Percentiles rank a stretch among this genome's conserved stretches.
Evolutionary conservation across 2,329 filamentous ascomycete genomes (phyloP).

Genomic region (Colletotrichum agaves): DNA sequence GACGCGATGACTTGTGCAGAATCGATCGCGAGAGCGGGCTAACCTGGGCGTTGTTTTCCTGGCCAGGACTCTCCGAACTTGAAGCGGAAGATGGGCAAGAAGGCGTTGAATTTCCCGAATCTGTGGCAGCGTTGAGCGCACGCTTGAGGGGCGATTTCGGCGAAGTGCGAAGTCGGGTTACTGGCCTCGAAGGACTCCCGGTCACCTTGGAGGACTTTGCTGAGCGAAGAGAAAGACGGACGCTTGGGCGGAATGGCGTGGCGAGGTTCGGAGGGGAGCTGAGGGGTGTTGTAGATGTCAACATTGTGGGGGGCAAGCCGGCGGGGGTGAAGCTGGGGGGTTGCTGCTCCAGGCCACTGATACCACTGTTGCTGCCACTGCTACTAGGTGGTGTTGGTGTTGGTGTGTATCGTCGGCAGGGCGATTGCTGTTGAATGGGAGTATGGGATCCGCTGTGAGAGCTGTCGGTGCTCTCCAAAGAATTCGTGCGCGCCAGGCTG

Average conservation of each 20-base stretch:
- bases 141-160: slow-evolving; percentile 86
- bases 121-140: slow-evolving; percentile 75
- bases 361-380: slow-evolving; percentile 47
- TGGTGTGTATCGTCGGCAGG: slow-evolving; percentile 55
- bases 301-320: slow-evolving; percentile 41
- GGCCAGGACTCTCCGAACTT: slow-evolving; percentile 53
- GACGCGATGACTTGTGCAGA: slow-evolving; percentile 60
- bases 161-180: slow-evolving; percentile 74
- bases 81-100: slow-evolving; percentile 62
- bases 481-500: slow-evolving; percentile 64
- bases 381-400: slow-evolving; percentile 33
- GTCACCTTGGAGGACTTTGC: slow-evolving; percentile 69
- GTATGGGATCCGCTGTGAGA: slow-evolving; percentile 51
- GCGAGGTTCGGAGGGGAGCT: slow-evolving; percentile 58
- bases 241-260: slow-evolving; percentile 73
- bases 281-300: slow-evolving; percentile 45
- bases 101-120: slow-evolving; percentile 70
- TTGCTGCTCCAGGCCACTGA: slow-evolving; percentile 45
- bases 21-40: slow-evolving; percentile 57
- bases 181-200: slow-evolving; percentile 62
- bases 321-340: slow-evolving; percentile 45
- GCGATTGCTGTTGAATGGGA: slow-evolving; percentile 48
- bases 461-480: slow-evolving; percentile 56
- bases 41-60: slow-evolving; percentile 56
- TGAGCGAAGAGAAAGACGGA: slow-evolving; percentile 74